Evolutionary conservation across 1,284 basidiomycete genomes (phyloP).

Genomic region (Schizophyllum commune): DNA sequence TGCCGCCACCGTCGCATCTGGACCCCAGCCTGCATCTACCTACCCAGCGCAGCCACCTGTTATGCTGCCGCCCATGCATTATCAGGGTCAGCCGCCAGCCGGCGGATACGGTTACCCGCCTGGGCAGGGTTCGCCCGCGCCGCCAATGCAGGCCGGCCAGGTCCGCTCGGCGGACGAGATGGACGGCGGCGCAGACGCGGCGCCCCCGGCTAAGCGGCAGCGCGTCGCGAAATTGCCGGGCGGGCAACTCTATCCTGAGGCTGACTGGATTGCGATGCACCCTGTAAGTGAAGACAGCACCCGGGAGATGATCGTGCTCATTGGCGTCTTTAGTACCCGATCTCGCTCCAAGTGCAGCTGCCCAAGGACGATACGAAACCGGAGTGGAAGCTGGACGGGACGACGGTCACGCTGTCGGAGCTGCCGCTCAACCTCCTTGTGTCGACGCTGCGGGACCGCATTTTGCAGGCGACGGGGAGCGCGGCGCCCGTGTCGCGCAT

Average conservation of each 20-base stretch:
- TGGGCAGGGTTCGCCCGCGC: conserved; percentile 21
- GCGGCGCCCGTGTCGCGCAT: conserved; percentile 72
- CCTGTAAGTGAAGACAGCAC: conserved; percentile 42
- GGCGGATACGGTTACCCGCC: conserved; percentile 49
- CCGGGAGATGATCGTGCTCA: conserved; percentile 1
- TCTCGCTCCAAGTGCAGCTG: conserved; percentile 76
- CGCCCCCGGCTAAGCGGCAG: conserved; percentile 76
- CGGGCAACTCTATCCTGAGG: conserved; percentile 73
- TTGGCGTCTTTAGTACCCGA: conserved; percentile 55
- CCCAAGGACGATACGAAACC: conserved; percentile 75
- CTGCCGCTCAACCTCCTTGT: conserved; percentile 77
- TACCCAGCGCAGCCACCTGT: conserved; percentile 56
- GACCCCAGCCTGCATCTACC: conserved; percentile 70
- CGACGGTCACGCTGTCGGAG: conserved; percentile 67
- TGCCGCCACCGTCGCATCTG: conserved; percentile 71
- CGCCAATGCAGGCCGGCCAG: conserved; percentile 52
- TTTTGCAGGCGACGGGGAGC: conserved; percentile 70
- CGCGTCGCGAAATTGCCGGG: conserved; percentile 75
- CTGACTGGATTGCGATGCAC: conserved; percentile 85
- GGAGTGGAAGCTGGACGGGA: conserved; percentile 88
- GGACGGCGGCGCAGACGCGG: conserved; percentile 56
- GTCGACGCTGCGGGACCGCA: conserved; percentile 81
- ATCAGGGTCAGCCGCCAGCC: conserved; percentile 76
- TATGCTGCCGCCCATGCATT: conserved; percentile 77
- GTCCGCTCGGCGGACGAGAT: conserved; percentile 74